Evolutionary conservation across 495 filamentous ascomycete species (phyloP), one percentile per base, ranked within the genome.

Genomic region (Talaromyces thailandensis): DNA sequence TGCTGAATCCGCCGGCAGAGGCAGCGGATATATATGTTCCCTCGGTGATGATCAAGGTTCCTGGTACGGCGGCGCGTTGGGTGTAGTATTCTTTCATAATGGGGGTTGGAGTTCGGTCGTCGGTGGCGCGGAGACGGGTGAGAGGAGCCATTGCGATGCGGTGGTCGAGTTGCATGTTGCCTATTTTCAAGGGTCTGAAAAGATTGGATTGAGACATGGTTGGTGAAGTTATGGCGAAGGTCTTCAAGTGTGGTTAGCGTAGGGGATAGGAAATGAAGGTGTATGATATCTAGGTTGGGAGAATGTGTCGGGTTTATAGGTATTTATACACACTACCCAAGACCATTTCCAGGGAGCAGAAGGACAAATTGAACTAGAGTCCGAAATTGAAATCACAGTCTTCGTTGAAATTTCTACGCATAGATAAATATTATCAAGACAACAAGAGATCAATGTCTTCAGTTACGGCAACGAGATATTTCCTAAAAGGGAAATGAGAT

Each of bases 21-120:
- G 83, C 81, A 56, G 70, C 67, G 2, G 85, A 78, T 66, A 91
- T 84, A 64, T 85, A 79, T 21, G 87, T 85, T 2, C 77, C 87
- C 72, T 93, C 88, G 18, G 79, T 81, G 65, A 76, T 71, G 52
- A 86, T 74, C 18, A 84, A 65, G 2, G 83, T 75, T 0, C 80
- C 79, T 2, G 82, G 82, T 2, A 74, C 69, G 2, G 77, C 67
- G 6, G 79, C 74, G 16, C 82, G 70, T 62, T 86, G 82, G 0
- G 60, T 56, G 66, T 86, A 85, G 75, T 86, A 82, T 56, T 82
- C 75, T 51, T 64, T 67, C 5, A 77, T 66, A n/a, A 78, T 60
- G 21, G 68, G 64, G 53, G 70, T 62, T 25, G 79, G 79, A 26
- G 73, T 63, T 62, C 65, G 65, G n/a, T 70, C 63, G 11, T 61